A percentile compares a stretch with the other conserved stretches of the same genome.
phyloP scores from a whole-genome alignment of 2,329 filamentous ascomycete genomes.

The Huntiella abstrusa region DNA sequence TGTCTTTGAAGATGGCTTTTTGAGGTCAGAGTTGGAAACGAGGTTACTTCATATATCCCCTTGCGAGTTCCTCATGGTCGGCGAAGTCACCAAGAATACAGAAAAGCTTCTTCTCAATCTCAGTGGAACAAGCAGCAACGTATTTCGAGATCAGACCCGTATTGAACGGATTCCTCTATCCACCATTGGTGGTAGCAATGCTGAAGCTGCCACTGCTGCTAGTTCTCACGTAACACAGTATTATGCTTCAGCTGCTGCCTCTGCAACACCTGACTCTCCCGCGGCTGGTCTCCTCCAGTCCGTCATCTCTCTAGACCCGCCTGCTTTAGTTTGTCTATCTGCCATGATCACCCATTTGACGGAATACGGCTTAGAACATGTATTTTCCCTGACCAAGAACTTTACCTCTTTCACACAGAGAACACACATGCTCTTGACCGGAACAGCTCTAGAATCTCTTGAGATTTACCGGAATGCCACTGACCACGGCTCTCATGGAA shows the following conservation, averaged over 20 bases:
- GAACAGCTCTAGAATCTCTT: constrained; percentile 80
- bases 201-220: constrained; percentile 16
- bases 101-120: constrained; percentile 85
- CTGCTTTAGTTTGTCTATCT: constrained; percentile 79
- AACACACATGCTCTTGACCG: constrained; percentile 90
- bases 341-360: constrained; percentile 88
- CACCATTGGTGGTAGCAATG: neutral
- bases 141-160: constrained; percentile 77
- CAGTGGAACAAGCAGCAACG: constrained; percentile 73
- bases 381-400: constrained; percentile 91
- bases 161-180: constrained; percentile 46
- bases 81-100: constrained; percentile 72
- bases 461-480: constrained; percentile 94
- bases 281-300: constrained; percentile 59
- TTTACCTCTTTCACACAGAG: constrained; percentile 89
- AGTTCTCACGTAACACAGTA: constrained; percentile 82
- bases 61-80: constrained; percentile 86
- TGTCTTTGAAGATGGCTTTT: constrained; percentile 90
- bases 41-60: constrained; percentile 87
- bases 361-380: constrained; percentile 84
- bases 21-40: constrained; percentile 91
- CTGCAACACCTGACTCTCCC: constrained; percentile 25
- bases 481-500: constrained; percentile 67
- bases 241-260: constrained; percentile 70
- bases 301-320: constrained; percentile 65